Evolutionary conservation across 768 basidiomycete genomes (phyloP).

Genomic region (Suillus paluster): DNA sequence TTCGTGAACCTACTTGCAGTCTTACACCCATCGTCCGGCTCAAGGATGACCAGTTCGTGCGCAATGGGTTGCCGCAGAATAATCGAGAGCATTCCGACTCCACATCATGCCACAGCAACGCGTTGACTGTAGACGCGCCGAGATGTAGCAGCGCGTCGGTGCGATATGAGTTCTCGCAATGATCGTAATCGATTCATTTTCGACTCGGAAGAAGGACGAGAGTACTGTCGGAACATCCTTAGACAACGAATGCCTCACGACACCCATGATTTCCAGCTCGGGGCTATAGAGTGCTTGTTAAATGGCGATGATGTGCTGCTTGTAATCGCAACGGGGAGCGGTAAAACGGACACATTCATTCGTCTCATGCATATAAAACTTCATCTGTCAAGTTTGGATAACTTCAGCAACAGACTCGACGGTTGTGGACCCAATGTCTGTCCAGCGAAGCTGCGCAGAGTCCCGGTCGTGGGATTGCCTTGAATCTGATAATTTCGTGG

Average conservation of each 20-base stretch:
- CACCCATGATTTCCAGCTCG: slow-evolving; percentile 12
- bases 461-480: too few species aligned
- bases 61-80: too few species aligned
- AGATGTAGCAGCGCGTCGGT: too few species aligned
- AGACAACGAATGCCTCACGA: slow-evolving; percentile 3
- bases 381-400: not conserved
- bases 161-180: too few species aligned
- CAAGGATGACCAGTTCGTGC: too few species aligned
- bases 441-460: too few species aligned
- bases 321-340: slow-evolving; percentile 5
- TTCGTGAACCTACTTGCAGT: too few species aligned
- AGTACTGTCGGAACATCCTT: not conserved
- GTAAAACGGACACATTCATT: slow-evolving; percentile 6
- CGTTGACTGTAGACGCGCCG: too few species aligned
- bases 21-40: too few species aligned
- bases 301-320: slow-evolving; percentile 11
- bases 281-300: slow-evolving; percentile 7
- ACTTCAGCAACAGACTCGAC: not conserved
- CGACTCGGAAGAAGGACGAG: slow-evolving; percentile 1
- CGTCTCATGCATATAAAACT: slow-evolving; percentile 6
- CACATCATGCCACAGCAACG: too few species aligned
- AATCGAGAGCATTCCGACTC: too few species aligned
- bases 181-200: slow-evolving; percentile 6
- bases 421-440: not conserved
- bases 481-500: too few species aligned